phyloP scores from a whole-genome alignment of 176 grass and related monocot genomes.

The Chloris gayana region DNA sequence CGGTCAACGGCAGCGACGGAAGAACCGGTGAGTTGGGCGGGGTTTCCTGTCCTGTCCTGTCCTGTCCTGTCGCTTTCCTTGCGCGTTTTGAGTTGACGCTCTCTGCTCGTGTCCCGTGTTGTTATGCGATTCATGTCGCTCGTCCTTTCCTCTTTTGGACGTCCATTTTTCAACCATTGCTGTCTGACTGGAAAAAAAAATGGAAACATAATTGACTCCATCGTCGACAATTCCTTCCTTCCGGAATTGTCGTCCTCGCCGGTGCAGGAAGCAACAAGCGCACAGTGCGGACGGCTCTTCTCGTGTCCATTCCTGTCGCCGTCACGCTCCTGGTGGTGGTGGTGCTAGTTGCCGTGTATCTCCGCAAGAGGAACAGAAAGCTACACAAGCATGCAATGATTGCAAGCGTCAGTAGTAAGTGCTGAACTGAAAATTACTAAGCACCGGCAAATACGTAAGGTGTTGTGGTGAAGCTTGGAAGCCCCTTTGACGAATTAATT shows the following conservation, averaged over 20 bases:
- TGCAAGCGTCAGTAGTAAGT: slow-evolving; percentile 8
- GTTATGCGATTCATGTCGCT: no score
- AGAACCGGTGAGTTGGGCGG: no score
- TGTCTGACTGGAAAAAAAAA: not conserved
- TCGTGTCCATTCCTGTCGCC: slow-evolving; percentile 33
- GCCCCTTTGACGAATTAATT: not conserved
- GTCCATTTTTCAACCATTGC: not conserved
- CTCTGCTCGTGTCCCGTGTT: no score
- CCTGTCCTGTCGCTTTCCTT: no score
- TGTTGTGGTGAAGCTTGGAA: not conserved
- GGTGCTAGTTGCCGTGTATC: slow-evolving; percentile 10
- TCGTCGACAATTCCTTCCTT: not conserved
- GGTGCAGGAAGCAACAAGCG: slow-evolving; percentile 1
- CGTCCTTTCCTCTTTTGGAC: not conserved
- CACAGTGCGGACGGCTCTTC: slow-evolving; percentile 14
- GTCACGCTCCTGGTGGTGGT: slow-evolving; percentile 31
- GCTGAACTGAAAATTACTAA: not conserved
- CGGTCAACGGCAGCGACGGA: no score
- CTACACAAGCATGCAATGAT: not conserved
- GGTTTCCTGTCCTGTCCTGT: no score
- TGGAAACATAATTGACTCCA: not conserved
- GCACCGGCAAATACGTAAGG: not conserved
- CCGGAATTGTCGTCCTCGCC: not conserved
- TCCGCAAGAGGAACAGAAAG: slow-evolving; percentile 22
- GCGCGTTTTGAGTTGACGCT: no score